Conservation (phyloP, 2,329 filamentous ascomycete genomes). For the Aspergillus bombycis region DNA sequence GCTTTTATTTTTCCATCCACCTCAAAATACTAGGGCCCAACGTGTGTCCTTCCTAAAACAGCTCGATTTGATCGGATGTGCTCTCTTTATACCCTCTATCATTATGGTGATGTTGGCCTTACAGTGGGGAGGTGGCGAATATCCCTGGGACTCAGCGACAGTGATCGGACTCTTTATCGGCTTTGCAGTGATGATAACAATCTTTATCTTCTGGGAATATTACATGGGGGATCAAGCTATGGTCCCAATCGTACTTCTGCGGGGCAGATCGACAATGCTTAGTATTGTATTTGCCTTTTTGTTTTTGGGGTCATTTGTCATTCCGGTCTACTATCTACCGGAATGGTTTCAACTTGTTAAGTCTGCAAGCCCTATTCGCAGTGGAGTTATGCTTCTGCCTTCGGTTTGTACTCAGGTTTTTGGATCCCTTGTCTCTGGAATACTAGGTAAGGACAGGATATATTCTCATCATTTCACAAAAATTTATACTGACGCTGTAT, state of each 20-base stretch:
- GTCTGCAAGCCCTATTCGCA: slow-evolving; percentile 13
- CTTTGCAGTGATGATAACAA: background rate
- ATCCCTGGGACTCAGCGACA: slow-evolving; percentile 24
- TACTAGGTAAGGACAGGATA: slow-evolving; percentile 2
- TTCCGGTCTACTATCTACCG: slow-evolving; percentile 22
- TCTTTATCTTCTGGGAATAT: slow-evolving; percentile 7
- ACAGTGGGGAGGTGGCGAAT: slow-evolving; percentile 27
- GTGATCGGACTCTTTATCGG: slow-evolving; percentile 30
- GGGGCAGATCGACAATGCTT: background rate
- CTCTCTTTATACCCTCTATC: slow-evolving; percentile 24
- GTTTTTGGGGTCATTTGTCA: slow-evolving; percentile 13
- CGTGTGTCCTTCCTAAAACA: slow-evolving; percentile 11
- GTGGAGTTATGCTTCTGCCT: slow-evolving; percentile 20
- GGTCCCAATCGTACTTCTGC: slow-evolving; percentile 6
- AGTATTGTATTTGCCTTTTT: slow-evolving; percentile 10
- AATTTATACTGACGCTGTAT: slow-evolving; percentile 6
- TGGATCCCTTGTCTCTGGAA: slow-evolving; percentile 10
- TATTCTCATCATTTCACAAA: background rate
- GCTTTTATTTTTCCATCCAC: slow-evolving; percentile 16
- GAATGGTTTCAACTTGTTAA: slow-evolving; percentile 22
- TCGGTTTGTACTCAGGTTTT: slow-evolving; percentile 16
- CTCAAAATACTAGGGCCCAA: slow-evolving; percentile 1
- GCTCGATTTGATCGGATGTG: slow-evolving; percentile 28
- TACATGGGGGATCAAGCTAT: slow-evolving; percentile 8
- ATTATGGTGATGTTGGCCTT: slow-evolving; percentile 30